phyloP scores from a whole-genome alignment of 169 alveolate genomes.

The Cyclospora cayetanensis region DNA sequence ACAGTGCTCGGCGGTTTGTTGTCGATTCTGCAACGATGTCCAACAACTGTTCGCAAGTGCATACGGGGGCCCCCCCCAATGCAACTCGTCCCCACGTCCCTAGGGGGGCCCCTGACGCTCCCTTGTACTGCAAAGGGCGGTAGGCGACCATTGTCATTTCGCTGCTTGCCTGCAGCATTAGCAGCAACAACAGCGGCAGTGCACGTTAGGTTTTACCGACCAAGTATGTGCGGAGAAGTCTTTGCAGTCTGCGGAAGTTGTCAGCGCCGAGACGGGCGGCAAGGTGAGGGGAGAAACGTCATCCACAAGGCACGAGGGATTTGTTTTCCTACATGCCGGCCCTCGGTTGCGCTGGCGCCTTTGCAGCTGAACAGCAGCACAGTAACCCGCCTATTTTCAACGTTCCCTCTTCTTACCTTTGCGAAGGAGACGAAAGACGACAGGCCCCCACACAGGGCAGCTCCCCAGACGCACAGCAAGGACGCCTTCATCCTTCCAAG shows the following conservation, averaged over 20 bases:
- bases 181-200: no score
- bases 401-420: background rate
- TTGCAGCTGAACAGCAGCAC: no score
- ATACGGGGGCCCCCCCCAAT: constrained; percentile 18
- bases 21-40: background rate
- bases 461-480: background rate
- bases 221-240: no score
- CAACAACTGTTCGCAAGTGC: constrained; percentile 16
- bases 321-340: no score
- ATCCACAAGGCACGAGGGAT: no score
- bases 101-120: constrained; percentile 6
- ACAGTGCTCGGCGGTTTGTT: background rate
- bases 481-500: no score
- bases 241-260: no score
- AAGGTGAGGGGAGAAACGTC: no score
- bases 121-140: constrained; percentile 24
- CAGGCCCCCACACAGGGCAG: background rate
- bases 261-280: no score
- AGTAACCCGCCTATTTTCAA: no score
- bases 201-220: no score
- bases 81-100: constrained; percentile 42
- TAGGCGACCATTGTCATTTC: constrained; percentile 22
- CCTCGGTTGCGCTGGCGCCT: no score
- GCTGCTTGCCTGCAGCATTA: constrained; percentile 38
- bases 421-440: background rate